Percentiles rank a stretch among this genome's conserved stretches.
Evolutionary conservation across 208 protist species (phyloP).

Genomic region (Leishmania mexicana): DNA sequence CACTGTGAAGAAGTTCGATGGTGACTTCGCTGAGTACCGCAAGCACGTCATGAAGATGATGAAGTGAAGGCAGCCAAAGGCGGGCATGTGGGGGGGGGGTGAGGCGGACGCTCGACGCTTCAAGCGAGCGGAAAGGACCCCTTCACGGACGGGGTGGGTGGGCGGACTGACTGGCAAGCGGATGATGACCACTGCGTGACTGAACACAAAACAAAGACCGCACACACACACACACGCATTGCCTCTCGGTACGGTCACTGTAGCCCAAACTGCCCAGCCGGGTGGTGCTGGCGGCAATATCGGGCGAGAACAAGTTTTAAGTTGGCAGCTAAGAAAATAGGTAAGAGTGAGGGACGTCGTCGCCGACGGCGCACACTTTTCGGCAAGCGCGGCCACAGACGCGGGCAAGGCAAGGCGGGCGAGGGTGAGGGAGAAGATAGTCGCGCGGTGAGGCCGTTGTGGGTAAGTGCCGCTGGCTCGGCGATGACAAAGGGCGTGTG

Average conservation of each 20-base stretch:
- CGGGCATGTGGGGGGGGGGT: background rate
- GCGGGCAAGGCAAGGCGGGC: background rate
- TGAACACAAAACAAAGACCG: background rate
- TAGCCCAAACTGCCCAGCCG: background rate
- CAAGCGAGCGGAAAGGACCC: background rate
- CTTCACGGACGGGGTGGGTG: background rate
- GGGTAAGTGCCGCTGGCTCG: background rate
- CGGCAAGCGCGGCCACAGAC: background rate
- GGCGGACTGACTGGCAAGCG: background rate
- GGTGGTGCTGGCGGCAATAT: background rate
- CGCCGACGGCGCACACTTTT: background rate
- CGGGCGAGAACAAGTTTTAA: background rate
- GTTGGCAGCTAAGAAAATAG: background rate
- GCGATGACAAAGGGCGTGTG: background rate
- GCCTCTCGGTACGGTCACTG: background rate
- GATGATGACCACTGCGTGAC: background rate
- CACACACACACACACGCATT: background rate
- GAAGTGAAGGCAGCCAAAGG: constrained; percentile 34
- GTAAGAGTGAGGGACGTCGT: background rate
- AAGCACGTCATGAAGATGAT: constrained; percentile 76
- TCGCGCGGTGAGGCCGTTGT: background rate
- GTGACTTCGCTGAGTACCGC: constrained; percentile 91
- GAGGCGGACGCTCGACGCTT: background rate
- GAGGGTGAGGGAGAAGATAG: background rate
- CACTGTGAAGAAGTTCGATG: constrained; percentile 79